Conservation (phyloP, 768 basidiomycete species). For the Leccinum obscurum region DNA sequence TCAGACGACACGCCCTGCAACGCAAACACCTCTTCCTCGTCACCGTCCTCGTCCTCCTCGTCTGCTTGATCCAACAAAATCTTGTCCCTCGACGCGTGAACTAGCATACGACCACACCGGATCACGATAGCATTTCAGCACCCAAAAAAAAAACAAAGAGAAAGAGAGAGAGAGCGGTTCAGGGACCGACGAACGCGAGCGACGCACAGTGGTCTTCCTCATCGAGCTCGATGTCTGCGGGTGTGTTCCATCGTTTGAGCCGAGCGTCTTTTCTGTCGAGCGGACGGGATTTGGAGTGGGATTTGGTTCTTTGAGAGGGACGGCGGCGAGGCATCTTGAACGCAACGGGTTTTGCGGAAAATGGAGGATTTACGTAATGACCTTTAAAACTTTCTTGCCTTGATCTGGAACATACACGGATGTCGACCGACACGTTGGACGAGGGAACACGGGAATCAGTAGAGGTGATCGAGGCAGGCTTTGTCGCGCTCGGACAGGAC, state of each 20-base stretch:
- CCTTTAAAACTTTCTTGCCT: neutral
- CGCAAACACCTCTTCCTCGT: constrained; percentile 80
- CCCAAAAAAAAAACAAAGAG: neutral
- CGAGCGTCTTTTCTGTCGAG: constrained; percentile 51
- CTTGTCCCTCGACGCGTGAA: constrained; percentile 72
- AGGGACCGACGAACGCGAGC: neutral
- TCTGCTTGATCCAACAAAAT: constrained; percentile 72
- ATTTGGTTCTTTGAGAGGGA: constrained; percentile 36
- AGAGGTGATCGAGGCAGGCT: neutral
- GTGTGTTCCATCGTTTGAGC: constrained; percentile 66
- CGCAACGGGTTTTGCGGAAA: no score
- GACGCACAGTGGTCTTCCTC: constrained; percentile 77
- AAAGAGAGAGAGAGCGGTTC: neutral
- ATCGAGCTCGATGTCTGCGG: constrained; percentile 69
- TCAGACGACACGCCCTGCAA: constrained; percentile 53
- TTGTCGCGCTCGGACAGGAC: constrained; percentile 6
- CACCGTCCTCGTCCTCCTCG: constrained; percentile 49
- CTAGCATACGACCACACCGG: constrained; percentile 36
- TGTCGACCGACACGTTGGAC: constrained; percentile 7
- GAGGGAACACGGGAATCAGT: constrained; percentile 7
- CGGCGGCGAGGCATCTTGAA: constrained; percentile 46
- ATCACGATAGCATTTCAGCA: constrained; percentile 6
- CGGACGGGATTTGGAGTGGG: constrained; percentile 42
- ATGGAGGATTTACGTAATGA: constrained; percentile 17
- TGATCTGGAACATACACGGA: neutral